Base-by-base conservation (phyloP, 768 basidiomycete genomes). In the Collybiopsis luxurians region DNA sequence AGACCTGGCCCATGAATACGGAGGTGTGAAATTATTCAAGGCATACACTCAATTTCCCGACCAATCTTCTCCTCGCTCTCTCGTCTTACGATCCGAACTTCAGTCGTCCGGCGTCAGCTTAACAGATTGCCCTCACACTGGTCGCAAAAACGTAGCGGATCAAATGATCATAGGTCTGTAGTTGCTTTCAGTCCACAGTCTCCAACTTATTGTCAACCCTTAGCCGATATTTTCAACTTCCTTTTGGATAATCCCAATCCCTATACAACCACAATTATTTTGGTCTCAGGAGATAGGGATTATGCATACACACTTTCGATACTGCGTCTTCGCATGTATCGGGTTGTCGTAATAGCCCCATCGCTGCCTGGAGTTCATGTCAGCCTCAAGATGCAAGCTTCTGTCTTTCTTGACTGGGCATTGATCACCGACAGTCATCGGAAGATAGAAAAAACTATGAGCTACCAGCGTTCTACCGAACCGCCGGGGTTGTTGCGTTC, bases 241-340 rank as follows among this genome's bases (percentile, higher is more conserved):
- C 85, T 82, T 19, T 78, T 85, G 63, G 87, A 89, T 68, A 78
- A 80, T 60, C 71, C 78, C 3, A 56, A 77, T 2, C 80, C 81
- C 55, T 64, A 77, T 24, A 87, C 85, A n/a, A 69, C 78, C 24
- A 87, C 85, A 15, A 69, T 87, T 61, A 68, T 87, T 40, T 71
- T 90, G 36, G 83, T 90, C 61, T 78, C 86, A 0, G 84, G 81
- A 15, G 85, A 89, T 67, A 76, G 84, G 42, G 86, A 88, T 65
- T 82, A 86, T 60, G 79, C 80, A 11, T 88, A 86, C 63, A 80
- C 81, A 17, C 67, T 86, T 40, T 81, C 86, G 1, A 72, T 75
- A 34, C 70, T 89, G 47, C 78, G 82, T 30, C 73, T 82, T 51
- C 78, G 84, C 56, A 70, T 71, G 44, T 84, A 83, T 64, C 68